Conservation (phyloP, 2,329 filamentous ascomycete genomes). For the Ustulina deusta region DNA sequence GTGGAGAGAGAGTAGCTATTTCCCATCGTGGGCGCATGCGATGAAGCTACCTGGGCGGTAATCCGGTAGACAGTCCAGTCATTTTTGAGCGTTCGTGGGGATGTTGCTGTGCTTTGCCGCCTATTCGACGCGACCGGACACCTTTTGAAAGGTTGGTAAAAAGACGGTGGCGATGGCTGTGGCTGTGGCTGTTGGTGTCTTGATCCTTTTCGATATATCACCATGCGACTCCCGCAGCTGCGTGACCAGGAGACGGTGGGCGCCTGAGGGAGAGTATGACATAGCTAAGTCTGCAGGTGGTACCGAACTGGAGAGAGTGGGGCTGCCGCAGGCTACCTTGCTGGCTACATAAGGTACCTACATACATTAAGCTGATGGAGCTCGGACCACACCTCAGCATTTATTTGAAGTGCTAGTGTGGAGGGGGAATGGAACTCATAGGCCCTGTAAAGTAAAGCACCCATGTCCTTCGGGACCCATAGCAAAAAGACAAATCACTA, state of each 20-base stretch:
- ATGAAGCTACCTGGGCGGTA: conserved; percentile 45
- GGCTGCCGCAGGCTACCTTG: too few relatives aligned
- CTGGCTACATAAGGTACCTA: too few relatives aligned
- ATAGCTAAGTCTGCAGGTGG: too few relatives aligned
- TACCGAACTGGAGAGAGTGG: too few relatives aligned
- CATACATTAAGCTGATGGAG: too few relatives aligned
- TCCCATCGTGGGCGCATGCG: conserved; percentile 73
- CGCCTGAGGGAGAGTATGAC: not conserved
- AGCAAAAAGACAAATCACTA: too few relatives aligned
- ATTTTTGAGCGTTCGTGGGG: conserved; percentile 22
- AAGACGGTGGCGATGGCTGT: not conserved
- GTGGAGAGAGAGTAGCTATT: conserved; percentile 96
- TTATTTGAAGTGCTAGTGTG: too few relatives aligned
- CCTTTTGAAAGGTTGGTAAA: not conserved
- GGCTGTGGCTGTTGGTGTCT: not conserved
- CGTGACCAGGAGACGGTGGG: not conserved
- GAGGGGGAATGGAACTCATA: too few relatives aligned
- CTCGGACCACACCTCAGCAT: too few relatives aligned
- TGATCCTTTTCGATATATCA: not conserved
- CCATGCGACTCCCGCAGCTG: not conserved
- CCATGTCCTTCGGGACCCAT: too few relatives aligned
- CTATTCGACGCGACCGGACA: conserved; percentile 1
- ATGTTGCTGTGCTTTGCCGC: conserved; percentile 4
- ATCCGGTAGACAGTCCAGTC: conserved; percentile 22
- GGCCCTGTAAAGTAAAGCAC: too few relatives aligned